Evolutionary conservation across 2,329 filamentous ascomycete genomes (phyloP), one percentile per base, ranked within the genome.

Genomic region (Akanthomyces uredinophilus): DNA sequence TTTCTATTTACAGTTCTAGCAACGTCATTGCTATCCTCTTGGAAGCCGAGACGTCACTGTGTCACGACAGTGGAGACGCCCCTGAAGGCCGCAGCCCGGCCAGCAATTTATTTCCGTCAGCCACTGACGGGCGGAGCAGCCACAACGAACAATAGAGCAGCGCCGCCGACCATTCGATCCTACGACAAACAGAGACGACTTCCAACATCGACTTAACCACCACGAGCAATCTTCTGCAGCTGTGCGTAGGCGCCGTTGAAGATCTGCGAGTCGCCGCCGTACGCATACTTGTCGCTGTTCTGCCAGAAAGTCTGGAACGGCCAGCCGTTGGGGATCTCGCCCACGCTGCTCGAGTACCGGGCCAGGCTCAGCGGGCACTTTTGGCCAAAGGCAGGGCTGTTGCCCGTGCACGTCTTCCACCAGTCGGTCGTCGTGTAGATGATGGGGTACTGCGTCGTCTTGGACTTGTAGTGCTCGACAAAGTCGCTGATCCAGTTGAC

Each of bases 321-420:
- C 82, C 82, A 85, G 20, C 81, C 78, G 16, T 78, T 80, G 1
- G 81, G 81, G 11, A 81, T 71, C 1, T 75, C 75, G 1, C 81
- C 79, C 1, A 75, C 68, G 0, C 71, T 70, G 65, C 70, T 76
- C 47, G 67, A 68, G 64, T 80, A 83, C 4, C 76, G 69, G 5
- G 81, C 81, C 56, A 84, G 67, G 10, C 81, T 77, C 11, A 84
- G 72, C 8, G 81, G 80, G 64, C 77, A 80, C 20, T 74, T 79
- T 22, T 69, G 65, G 41, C 69, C 70, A 64, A 85, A 85, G 4
- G 73, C 76, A 18, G 70, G 71, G 37, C 74, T 79, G 68, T 79
- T 78, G 11, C 81, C 81, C 1, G 82, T 84, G 70, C 82, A 85
- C 32, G 70, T 70, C 13, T 69, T 72, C 83, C 83, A 85, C 82